Conservation (phyloP, 805 yeast genomes). For the Saturnispora kantuleensis region DNA sequence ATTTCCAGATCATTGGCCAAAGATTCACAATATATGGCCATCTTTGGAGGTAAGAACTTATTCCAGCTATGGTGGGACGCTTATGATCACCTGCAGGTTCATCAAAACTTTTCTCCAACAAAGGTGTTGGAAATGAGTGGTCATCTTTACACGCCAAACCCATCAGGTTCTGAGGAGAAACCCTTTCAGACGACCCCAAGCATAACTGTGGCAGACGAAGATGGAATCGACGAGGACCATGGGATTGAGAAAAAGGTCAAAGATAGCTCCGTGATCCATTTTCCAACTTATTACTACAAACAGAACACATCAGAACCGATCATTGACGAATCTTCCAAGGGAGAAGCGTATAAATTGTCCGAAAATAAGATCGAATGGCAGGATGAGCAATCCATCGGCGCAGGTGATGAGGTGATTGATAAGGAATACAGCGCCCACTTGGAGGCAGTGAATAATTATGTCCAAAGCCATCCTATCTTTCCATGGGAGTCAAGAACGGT, state of each 20-base stretch:
- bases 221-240: not conserved
- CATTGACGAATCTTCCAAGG: slow-evolving; percentile 16
- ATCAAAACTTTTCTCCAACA: slow-evolving; percentile 8
- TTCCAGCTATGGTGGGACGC: slow-evolving; percentile 25
- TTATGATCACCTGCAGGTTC: slow-evolving; percentile 13
- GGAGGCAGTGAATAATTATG: slow-evolving; percentile 16
- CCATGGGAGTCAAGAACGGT: slow-evolving; percentile 26
- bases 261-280: slow-evolving; percentile 3
- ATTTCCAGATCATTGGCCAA: slow-evolving; percentile 8
- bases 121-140: slow-evolving; percentile 16
- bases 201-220: not conserved
- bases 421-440: not conserved
- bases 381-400: not conserved
- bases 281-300: slow-evolving; percentile 21
- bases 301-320: slow-evolving; percentile 10
- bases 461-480: slow-evolving; percentile 25
- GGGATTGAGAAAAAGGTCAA: too few relatives aligned
- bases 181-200: not conserved
- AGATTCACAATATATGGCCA: slow-evolving; percentile 10
- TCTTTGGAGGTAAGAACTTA: slow-evolving; percentile 14
- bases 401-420: not conserved
- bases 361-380: slow-evolving; percentile 18
- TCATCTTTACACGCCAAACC: slow-evolving; percentile 8
- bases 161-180: not conserved
- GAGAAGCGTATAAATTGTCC: slow-evolving; percentile 26